Percentiles rank a stretch among this genome's conserved stretches.
phyloP scores from a whole-genome alignment of 2,329 filamentous ascomycete genomes.

The Corniculantispora saksenae region DNA sequence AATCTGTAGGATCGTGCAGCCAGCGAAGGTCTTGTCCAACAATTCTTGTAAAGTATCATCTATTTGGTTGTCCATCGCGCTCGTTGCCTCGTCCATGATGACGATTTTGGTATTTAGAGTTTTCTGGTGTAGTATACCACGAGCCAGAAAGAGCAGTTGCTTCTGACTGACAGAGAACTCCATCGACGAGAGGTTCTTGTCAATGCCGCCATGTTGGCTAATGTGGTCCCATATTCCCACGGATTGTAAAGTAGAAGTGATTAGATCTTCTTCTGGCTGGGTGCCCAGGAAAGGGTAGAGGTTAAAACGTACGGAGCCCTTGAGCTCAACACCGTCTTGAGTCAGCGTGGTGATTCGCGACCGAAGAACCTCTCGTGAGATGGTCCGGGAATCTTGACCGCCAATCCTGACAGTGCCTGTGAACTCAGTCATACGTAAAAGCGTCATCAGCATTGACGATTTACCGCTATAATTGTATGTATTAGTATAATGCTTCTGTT shows the following conservation, averaged over 20 bases:
- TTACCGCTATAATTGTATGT: conserved; percentile 1
- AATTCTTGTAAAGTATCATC: background rate
- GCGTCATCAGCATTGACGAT: background rate
- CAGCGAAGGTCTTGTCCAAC: background rate
- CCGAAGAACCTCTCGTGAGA: conserved; percentile 43
- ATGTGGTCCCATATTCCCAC: background rate
- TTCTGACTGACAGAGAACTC: conserved; percentile 1
- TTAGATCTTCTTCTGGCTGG: background rate
- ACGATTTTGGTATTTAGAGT: conserved; percentile 4
- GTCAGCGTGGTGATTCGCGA: conserved; percentile 44
- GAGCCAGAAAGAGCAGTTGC: conserved; percentile 5
- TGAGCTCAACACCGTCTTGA: conserved; percentile 47
- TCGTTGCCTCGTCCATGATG: conserved; percentile 11
- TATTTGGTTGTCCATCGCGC: background rate
- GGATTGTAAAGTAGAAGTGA: background rate
- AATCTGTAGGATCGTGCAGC: background rate
- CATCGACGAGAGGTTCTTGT: background rate
- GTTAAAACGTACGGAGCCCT: conserved; percentile 46
- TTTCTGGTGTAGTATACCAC: conserved; percentile 5
- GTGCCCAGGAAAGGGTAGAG: conserved; percentile 25
- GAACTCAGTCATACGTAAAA: conserved; percentile 3
- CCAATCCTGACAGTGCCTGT: conserved; percentile 41
- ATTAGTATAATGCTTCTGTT: background rate
- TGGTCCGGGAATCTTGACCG: conserved; percentile 37
- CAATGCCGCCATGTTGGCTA: background rate